A percentile compares a stretch with the other conserved stretches of the same genome.
Conservation (phyloP, 2,329 filamentous ascomycete genomes). For the Graphiopsis chlorocephala region DNA sequence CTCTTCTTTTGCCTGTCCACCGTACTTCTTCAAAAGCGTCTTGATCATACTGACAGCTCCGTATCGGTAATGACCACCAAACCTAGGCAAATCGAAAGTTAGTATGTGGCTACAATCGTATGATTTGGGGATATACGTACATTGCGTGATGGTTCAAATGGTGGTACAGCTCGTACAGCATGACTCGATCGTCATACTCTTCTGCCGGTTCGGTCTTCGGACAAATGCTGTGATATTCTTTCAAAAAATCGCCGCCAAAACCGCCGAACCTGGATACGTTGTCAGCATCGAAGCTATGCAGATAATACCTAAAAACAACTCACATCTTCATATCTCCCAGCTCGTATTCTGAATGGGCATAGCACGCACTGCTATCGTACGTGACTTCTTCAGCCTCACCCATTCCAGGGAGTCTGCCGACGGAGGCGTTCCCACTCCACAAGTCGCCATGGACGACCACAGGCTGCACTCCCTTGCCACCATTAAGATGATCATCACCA, state of each 20-base stretch:
- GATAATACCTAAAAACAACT: not conserved
- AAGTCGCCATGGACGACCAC: constrained; percentile 87
- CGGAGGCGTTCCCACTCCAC: constrained; percentile 83
- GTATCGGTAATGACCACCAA: constrained; percentile 73
- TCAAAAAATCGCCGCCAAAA: constrained; percentile 68
- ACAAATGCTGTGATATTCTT: constrained; percentile 71
- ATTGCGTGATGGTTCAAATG: constrained; percentile 85
- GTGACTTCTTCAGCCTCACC: constrained; percentile 68
- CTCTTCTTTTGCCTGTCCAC: constrained; percentile 10
- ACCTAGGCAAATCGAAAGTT: constrained; percentile 39
- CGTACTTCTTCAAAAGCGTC: constrained; percentile 70
- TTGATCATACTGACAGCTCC: constrained; percentile 80
- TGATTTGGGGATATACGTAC: not conserved
- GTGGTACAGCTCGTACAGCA: constrained; percentile 82
- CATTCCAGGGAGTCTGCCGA: constrained; percentile 58
- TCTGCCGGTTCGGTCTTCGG: constrained; percentile 75
- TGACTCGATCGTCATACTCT: constrained; percentile 82
- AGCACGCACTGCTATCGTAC: constrained; percentile 77
- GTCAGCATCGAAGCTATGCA: not conserved
- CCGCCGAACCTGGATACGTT: constrained; percentile 65
- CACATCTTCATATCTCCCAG: constrained; percentile 88
- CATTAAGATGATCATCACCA: constrained; percentile 62
- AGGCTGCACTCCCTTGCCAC: constrained; percentile 61
- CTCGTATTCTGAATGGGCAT: constrained; percentile 86
- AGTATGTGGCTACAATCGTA: not conserved